Percentiles rank a stretch among this genome's conserved stretches.
Conservation (phyloP, 768 basidiomycete genomes). For the Suillus paluster region DNA sequence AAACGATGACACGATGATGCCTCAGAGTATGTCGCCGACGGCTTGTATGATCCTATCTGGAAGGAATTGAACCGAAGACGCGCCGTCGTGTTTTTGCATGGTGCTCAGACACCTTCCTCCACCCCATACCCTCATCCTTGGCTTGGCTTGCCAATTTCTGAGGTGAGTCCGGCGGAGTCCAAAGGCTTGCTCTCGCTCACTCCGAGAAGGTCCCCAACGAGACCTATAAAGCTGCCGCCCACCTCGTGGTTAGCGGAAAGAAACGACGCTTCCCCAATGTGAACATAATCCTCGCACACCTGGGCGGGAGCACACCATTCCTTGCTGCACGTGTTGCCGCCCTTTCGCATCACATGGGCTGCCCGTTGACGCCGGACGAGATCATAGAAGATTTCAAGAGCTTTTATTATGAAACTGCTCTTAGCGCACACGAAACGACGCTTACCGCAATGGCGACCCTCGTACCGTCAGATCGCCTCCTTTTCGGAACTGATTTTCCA, state of each 20-base stretch:
- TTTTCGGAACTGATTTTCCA: constrained; percentile 81
- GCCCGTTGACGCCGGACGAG: constrained; percentile 60
- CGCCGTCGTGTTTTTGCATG: constrained; percentile 74
- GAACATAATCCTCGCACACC: constrained; percentile 72
- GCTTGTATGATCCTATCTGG: constrained; percentile 69
- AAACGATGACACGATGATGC: background rate
- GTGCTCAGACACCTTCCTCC: constrained; percentile 66
- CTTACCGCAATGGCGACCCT: constrained; percentile 56
- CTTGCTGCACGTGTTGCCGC: constrained; percentile 73
- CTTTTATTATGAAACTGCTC: constrained; percentile 78
- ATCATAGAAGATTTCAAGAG: constrained; percentile 70
- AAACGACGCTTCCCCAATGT: constrained; percentile 64
- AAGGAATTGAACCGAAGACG: constrained; percentile 62
- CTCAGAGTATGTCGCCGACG: constrained; percentile 71
- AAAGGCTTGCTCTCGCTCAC: constrained; percentile 9
- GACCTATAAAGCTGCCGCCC: constrained; percentile 81
- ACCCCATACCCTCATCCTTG: constrained; percentile 65
- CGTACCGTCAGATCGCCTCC: constrained; percentile 51
- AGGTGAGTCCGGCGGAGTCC: constrained; percentile 44
- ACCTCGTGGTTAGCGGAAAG: constrained; percentile 72
- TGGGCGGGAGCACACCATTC: constrained; percentile 70
- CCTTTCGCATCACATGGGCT: constrained; percentile 73
- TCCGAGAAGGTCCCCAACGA: constrained; percentile 71
- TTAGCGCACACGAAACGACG: constrained; percentile 59
- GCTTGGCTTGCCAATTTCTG: constrained; percentile 70